Conservation (phyloP, 2,329 filamentous ascomycete species). For the Fusarium verticillioides region DNA sequence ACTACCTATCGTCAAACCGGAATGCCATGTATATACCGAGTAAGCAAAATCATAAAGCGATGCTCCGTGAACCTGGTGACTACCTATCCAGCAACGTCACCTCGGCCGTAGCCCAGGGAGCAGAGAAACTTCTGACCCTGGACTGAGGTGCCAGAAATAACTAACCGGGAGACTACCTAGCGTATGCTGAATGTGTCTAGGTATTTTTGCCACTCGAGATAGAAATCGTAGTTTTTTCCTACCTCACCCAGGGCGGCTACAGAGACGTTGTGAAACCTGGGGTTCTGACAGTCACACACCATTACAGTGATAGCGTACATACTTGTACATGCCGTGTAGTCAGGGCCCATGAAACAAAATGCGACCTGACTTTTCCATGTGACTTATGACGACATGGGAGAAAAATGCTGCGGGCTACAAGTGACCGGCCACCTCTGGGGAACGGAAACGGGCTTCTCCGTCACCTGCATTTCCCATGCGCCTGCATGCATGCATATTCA, state of each 20-base stretch:
- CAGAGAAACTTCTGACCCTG: background rate
- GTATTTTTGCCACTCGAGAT: background rate
- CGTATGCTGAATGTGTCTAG: background rate
- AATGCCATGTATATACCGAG: background rate
- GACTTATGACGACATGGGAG: slow-evolving; percentile 26
- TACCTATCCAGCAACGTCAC: slow-evolving; percentile 35
- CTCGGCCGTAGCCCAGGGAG: background rate
- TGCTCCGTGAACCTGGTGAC: slow-evolving; percentile 35
- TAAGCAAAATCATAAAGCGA: slow-evolving; percentile 17
- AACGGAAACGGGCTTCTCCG: slow-evolving; percentile 19
- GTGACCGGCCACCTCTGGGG: slow-evolving; percentile 14
- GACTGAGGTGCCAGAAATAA: background rate
- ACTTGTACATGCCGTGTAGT: background rate
- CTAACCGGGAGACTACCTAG: background rate
- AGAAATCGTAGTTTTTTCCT: background rate
- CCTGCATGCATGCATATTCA: slow-evolving; percentile 29
- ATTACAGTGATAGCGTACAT: background rate
- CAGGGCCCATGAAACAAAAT: slow-evolving; percentile 14
- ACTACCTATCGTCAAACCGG: background rate
- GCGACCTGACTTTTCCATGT: slow-evolving; percentile 32
- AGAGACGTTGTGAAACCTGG: slow-evolving; percentile 40
- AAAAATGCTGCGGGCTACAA: slow-evolving; percentile 6
- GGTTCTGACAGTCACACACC: slow-evolving; percentile 34
- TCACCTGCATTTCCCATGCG: slow-evolving; percentile 13
- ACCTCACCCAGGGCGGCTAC: slow-evolving; percentile 26